Conservation (phyloP, 768 basidiomycete genomes). For the Inosperma sp. region DNA sequence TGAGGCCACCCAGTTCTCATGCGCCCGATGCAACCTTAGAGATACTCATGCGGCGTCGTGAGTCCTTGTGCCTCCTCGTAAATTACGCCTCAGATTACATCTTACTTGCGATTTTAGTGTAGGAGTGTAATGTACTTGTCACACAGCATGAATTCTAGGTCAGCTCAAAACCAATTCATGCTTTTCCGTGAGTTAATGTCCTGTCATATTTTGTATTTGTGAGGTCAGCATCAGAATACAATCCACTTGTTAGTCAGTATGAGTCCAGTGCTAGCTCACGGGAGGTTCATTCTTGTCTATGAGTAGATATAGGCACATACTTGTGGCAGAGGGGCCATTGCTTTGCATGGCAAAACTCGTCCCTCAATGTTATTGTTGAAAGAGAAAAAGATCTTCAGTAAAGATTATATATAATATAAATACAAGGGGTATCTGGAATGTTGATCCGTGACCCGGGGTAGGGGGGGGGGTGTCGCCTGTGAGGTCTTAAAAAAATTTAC, state of each 20-base stretch:
- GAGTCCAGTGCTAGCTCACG: constrained; percentile 1
- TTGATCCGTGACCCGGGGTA: no score
- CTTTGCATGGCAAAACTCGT: no score
- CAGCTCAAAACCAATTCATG: constrained; percentile 1
- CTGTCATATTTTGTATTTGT: constrained; percentile 4
- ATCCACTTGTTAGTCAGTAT: constrained; percentile 4
- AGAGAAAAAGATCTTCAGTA: no score
- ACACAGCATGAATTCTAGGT: constrained; percentile 1
- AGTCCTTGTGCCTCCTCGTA: constrained; percentile 5
- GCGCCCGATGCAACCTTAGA: constrained; percentile 1
- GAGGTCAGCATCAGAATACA: constrained; percentile 6
- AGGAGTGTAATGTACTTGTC: constrained; percentile 6
- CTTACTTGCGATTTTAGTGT: constrained; percentile 2
- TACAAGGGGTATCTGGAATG: no score
- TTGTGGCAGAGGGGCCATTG: no score
- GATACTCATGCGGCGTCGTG: neutral
- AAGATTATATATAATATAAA: no score
- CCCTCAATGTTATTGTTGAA: no score
- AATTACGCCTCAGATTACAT: constrained; percentile 4
- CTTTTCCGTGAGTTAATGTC: constrained; percentile 4
- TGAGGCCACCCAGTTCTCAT: constrained; percentile 7
- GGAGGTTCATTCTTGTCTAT: neutral
- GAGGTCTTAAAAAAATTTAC: no score
- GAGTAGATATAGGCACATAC: constrained; percentile 2
- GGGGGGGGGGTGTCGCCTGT: no score